phyloP scores from a whole-genome alignment of 164 flowering plant species.

The Santalum album region DNA sequence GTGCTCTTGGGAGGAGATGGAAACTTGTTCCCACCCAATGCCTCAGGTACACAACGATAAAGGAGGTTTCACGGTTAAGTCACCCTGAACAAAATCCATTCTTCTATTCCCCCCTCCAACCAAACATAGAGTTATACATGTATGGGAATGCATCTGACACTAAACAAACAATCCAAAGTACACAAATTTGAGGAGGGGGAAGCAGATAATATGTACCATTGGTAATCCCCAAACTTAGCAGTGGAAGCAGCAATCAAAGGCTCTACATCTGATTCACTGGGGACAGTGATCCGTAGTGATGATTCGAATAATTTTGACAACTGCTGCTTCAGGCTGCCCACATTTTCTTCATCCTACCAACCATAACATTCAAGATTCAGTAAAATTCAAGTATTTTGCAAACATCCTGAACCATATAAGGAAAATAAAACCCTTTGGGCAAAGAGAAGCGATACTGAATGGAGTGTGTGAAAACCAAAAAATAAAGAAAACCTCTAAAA shows the following conservation, averaged over 20 bases:
- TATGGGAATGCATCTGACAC: background rate
- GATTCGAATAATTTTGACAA: slow-evolving; percentile 50
- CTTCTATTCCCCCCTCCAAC: background rate
- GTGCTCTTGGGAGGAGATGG: too few species aligned
- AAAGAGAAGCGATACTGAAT: too few species aligned
- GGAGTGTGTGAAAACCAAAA: too few species aligned
- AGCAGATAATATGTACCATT: slow-evolving; percentile 41
- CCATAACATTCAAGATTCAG: slow-evolving; percentile 1
- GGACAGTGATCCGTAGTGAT: slow-evolving; percentile 51
- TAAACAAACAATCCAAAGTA: background rate
- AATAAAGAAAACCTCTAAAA: background rate
- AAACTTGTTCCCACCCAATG: too few species aligned
- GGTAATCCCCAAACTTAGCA: slow-evolving; percentile 78
- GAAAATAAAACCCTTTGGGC: background rate
- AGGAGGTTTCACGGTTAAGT: background rate
- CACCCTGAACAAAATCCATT: background rate
- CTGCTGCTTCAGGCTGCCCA: slow-evolving; percentile 54
- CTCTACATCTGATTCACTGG: slow-evolving; percentile 44
- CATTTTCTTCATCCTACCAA: slow-evolving; percentile 37
- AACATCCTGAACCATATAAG: background rate
- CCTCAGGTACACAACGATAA: background rate
- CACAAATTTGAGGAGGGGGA: too few species aligned
- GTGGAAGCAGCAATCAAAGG: slow-evolving; percentile 58
- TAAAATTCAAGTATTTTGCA: background rate
- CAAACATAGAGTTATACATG: background rate